Conservation (phyloP, 2,329 filamentous ascomycete genomes). For the Sphaerulina vaccinii region DNA sequence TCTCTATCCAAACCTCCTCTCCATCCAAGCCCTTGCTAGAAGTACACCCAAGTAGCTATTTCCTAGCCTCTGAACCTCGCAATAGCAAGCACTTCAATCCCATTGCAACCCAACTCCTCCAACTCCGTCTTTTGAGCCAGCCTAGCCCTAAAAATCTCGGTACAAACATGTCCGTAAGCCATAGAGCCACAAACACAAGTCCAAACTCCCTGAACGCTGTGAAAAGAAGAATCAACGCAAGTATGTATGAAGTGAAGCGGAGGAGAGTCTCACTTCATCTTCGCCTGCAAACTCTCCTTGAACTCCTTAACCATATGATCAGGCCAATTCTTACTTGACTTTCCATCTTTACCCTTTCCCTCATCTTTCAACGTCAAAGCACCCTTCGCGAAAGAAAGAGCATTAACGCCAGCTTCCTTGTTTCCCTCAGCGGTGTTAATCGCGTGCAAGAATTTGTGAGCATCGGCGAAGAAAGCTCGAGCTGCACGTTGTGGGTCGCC, state of each 20-base stretch:
- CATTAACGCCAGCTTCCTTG: constrained; percentile 31
- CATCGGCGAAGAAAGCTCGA: constrained; percentile 38
- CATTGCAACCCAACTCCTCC: not conserved
- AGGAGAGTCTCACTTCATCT: constrained; percentile 35
- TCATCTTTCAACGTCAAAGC: constrained; percentile 34
- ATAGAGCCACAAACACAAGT: constrained; percentile 5
- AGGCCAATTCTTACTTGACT: constrained; percentile 22
- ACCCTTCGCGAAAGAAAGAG: constrained; percentile 31
- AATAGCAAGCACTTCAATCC: constrained; percentile 3
- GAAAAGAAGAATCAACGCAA: not conserved
- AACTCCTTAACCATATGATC: constrained; percentile 30
- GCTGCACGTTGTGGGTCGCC: constrained; percentile 37
- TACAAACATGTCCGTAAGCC: constrained; percentile 2
- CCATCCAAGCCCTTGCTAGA: no score
- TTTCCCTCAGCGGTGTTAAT: constrained; percentile 26
- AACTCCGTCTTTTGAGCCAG: constrained; percentile 3
- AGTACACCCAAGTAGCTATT: no score
- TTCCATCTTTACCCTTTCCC: constrained; percentile 20
- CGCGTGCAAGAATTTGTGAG: constrained; percentile 33
- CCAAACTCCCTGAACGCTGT: not conserved
- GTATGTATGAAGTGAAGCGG: not conserved
- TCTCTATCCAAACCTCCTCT: no score
- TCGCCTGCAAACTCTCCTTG: constrained; percentile 27
- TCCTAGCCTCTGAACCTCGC: constrained; percentile 5
- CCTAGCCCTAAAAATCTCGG: not conserved